These are phyloP conservation scores for Pseudocercospora eumusae DNA, from an alignment of 2,329 filamentous ascomycete genomes.

Conservation along the genomic window DNA sequence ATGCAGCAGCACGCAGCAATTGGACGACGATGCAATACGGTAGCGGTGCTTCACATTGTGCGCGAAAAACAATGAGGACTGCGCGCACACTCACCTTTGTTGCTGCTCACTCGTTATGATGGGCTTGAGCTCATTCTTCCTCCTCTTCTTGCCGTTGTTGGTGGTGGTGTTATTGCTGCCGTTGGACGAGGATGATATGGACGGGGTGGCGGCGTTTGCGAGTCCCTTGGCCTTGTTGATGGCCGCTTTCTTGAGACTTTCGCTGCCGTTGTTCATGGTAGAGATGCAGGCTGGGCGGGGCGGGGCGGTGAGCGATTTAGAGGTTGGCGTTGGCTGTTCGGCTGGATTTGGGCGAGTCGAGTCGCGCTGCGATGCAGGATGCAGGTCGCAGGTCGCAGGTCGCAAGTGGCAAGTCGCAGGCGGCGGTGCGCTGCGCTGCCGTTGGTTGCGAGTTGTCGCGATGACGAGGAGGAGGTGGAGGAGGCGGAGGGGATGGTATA, in stretches of 20 bases:
- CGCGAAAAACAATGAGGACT: not conserved
- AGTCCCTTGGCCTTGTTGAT: slow-evolving; percentile 68
- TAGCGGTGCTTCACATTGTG: too few relatives aligned
- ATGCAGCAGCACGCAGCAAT: not conserved
- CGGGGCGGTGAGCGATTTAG: slow-evolving; percentile 20
- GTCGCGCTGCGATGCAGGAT: slow-evolving; percentile 13
- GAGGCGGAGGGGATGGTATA: too few relatives aligned
- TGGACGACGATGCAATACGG: not conserved
- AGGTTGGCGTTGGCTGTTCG: slow-evolving; percentile 12
- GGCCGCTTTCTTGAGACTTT: slow-evolving; percentile 53
- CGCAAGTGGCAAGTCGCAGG: too few relatives aligned
- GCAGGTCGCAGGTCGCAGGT: too few relatives aligned
- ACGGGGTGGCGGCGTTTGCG: slow-evolving; percentile 50
- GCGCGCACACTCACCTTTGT: slow-evolving; percentile 11
- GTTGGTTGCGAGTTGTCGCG: slow-evolving; percentile 22
- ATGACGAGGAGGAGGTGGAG: too few relatives aligned
- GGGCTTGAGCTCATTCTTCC: slow-evolving; percentile 71
- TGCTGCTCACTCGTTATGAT: slow-evolving; percentile 70
- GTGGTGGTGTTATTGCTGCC: slow-evolving; percentile 10
- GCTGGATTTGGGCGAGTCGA: not conserved
- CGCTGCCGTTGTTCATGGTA: slow-evolving; percentile 31
- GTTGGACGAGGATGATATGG: slow-evolving; percentile 11
- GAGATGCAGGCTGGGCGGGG: slow-evolving; percentile 11
- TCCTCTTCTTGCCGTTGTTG: slow-evolving; percentile 64
- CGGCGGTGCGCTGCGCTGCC: slow-evolving; percentile 11